Evolutionary conservation across 805 yeast species (phyloP), one percentile per base, ranked within the genome.

Genomic region (Starmerella floris): DNA sequence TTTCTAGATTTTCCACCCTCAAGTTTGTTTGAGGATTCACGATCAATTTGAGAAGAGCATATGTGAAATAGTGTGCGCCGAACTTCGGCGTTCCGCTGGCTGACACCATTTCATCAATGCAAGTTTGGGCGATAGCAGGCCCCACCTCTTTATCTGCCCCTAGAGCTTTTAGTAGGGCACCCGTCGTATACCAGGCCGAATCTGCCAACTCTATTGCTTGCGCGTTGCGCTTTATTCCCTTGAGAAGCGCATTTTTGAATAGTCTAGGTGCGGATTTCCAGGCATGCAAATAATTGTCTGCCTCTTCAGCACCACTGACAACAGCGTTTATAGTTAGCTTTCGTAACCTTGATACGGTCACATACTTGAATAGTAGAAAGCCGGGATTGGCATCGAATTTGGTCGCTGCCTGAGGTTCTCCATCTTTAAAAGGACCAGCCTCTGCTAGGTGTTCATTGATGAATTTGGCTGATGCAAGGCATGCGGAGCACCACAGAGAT

Each of bases 181-280:
- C 40, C 1, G 43, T 37, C 2, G 37, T 40, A 30, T 20, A 43
- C 54, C 54, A 50, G 2, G 53, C 47, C 16, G 41, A n/a, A 28
- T 50, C 54, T 1, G 53, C 53, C 16, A 25, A n/a, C 4, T 42
- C 30, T 8, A 4, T 21, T 2, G 48, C 51, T 9, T 43, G 37
- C 20, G 40, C 15, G 36, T 41, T 46, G 15, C 52, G 45, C 22
- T 35, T 39, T 15, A 49, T 22, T 1, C 46, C 46, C 13, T 28
- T 17, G 17, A 19, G 3, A 10, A 47, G 31, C 34, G 43, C 31
- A 13, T 36, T 27, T 19, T 22, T 9, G 34, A 38, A 49, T 17
- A 20, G 23, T 9, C 17, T 23, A 1, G 35, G 39, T 2, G 44
- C 20, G 2, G 5, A 5, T 4, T 11, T 28, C 52, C 52, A 48